A percentile compares a stretch with the other conserved stretches of the same genome.
Evolutionary conservation across 257 asterid genomes (phyloP).

Genomic region (Nicotiana paniculata): DNA sequence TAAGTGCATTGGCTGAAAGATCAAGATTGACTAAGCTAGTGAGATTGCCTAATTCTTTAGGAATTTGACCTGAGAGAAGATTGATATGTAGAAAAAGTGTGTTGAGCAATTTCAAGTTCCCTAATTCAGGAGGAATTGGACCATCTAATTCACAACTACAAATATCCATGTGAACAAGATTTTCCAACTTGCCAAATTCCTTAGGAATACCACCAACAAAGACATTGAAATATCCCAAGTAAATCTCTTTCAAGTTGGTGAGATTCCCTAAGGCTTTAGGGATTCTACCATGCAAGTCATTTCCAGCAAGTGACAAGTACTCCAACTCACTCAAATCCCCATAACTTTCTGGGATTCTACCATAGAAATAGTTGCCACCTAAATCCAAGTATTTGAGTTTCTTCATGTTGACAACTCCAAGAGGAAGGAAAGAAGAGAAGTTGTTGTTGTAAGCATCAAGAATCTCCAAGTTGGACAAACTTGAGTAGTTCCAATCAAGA

Average conservation of each 20-base stretch:
- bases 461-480: conserved; percentile 46
- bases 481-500: conserved; percentile 74
- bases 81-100: conserved; percentile 66
- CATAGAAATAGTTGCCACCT: conserved; percentile 78
- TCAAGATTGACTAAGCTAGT: conserved; percentile 69
- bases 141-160: conserved; percentile 72
- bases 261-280: conserved; percentile 75
- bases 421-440: conserved; percentile 63
- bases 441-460: conserved; percentile 83
- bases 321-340: conserved; percentile 54
- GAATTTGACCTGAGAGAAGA: conserved; percentile 61
- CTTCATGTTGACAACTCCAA: conserved; percentile 43
- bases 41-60: conserved; percentile 68
- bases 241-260: conserved; percentile 67
- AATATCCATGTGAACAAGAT: conserved; percentile 65
- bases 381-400: conserved; percentile 67
- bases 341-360: conserved; percentile 52
- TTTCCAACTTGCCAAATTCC: conserved; percentile 68
- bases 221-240: conserved; percentile 63
- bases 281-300: conserved; percentile 64
- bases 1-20: conserved; percentile 61
- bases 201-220: conserved; percentile 75
- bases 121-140: conserved; percentile 64
- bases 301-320: conserved; percentile 74
- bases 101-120: conserved; percentile 51